phyloP scores from a whole-genome alignment of 805 yeast genomes.

The Yarrowia hollandica region DNA sequence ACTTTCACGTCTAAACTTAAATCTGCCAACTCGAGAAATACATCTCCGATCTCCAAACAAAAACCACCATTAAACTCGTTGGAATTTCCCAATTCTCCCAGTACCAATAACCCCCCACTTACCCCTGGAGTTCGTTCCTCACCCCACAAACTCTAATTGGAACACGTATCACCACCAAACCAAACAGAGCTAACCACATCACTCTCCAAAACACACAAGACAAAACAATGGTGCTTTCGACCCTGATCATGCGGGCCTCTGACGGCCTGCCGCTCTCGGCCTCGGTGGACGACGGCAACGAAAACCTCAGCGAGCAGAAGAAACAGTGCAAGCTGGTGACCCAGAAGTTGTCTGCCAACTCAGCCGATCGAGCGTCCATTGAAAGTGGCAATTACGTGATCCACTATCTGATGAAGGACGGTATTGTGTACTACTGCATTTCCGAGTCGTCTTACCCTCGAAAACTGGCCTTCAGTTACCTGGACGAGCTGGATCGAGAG shows the following conservation, averaged over 20 bases:
- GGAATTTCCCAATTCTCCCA: neutral
- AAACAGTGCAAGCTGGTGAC: constrained; percentile 78
- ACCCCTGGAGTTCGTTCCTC: neutral
- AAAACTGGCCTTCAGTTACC: constrained; percentile 83
- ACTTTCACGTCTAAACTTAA: neutral
- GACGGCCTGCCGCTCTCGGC: constrained; percentile 83
- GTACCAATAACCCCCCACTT: neutral
- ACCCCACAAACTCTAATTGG: neutral
- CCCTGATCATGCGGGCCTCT: constrained; percentile 52
- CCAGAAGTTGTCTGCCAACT: constrained; percentile 69
- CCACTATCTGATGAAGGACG: constrained; percentile 64
- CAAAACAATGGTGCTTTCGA: constrained; percentile 64
- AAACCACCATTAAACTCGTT: neutral
- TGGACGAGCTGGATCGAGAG: constrained; percentile 78
- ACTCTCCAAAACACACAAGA: neutral
- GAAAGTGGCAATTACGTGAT: constrained; percentile 74
- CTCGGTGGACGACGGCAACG: constrained; percentile 78
- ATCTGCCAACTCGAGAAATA: neutral
- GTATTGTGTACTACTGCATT: constrained; percentile 75
- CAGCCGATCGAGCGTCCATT: constrained; percentile 81
- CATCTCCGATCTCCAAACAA: neutral
- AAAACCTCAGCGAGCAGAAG: constrained; percentile 69
- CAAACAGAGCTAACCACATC: too few relatives aligned
- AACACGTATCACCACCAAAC: neutral
- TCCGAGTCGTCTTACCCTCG: constrained; percentile 80